Evolutionary conservation across 352 stramenopile species (phyloP).

Genomic region (Phytophthora melonis): DNA sequence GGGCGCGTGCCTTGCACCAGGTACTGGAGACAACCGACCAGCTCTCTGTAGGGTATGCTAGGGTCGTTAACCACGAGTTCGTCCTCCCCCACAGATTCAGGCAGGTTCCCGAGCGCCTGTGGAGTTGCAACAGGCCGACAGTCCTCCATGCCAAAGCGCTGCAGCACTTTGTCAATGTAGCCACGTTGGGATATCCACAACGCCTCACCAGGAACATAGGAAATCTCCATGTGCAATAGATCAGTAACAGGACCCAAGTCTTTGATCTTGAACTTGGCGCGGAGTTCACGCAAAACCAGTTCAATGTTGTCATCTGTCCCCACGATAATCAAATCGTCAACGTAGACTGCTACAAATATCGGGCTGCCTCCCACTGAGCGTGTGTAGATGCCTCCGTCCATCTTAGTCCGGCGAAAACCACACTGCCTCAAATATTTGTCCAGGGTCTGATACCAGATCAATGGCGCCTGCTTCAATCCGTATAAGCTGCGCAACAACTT

Average conservation of each 20-base stretch:
- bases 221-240: no score
- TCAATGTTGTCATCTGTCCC: conserved; percentile 13
- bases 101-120: conserved; percentile 1
- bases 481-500: no score
- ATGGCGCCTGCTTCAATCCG: background rate
- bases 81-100: background rate
- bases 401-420: conserved; percentile 7
- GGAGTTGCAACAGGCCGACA: conserved; percentile 10
- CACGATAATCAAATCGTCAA: conserved; percentile 10
- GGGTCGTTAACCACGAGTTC: conserved; percentile 11
- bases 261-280: conserved; percentile 15
- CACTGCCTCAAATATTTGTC: conserved; percentile 13
- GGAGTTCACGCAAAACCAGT: conserved; percentile 3
- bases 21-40: conserved; percentile 6
- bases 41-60: conserved; percentile 2
- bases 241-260: background rate
- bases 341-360: conserved; percentile 17
- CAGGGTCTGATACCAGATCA: conserved; percentile 15
- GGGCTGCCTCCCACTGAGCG: conserved; percentile 10
- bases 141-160: conserved; percentile 14
- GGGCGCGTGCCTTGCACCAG: no score
- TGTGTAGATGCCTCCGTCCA: conserved; percentile 11
- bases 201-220: conserved; percentile 2
- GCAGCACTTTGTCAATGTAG: conserved; percentile 17
- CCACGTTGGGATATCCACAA: conserved; percentile 16